Percentiles rank a stretch among this genome's conserved stretches.
Evolutionary conservation across 371 early-diverging fungal species (phyloP).

Genomic region (Rhizopus sp.): DNA sequence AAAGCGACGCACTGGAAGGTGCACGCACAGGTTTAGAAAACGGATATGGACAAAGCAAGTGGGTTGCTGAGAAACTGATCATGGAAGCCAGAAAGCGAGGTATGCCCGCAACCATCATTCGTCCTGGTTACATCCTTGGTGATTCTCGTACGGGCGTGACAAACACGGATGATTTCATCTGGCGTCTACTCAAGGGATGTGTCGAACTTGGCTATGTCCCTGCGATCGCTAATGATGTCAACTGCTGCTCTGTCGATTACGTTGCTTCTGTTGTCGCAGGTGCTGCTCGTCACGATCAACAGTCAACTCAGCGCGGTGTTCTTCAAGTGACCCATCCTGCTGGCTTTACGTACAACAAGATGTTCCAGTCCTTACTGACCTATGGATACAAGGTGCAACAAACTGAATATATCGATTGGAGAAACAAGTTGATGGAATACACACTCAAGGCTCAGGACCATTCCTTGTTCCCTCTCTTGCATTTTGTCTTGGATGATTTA

Average conservation of each 20-base stretch:
- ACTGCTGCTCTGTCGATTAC: constrained; percentile 96
- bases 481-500: constrained; percentile 96
- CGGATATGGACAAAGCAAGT: constrained; percentile 98
- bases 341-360: constrained; percentile 85
- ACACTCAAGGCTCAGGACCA: constrained; percentile 81
- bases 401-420: constrained; percentile 93
- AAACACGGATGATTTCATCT: constrained; percentile 97
- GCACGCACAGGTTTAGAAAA: constrained; percentile 78
- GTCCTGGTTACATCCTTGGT: constrained; percentile 97
- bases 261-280: constrained; percentile 82
- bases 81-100: constrained; percentile 81
- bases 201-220: constrained; percentile 88
- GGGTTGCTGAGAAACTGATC: constrained; percentile 95
- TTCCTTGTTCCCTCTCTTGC: constrained; percentile 93
- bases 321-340: constrained; percentile 88
- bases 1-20: constrained; percentile 88
- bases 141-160: constrained; percentile 87
- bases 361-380: constrained; percentile 69
- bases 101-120: constrained; percentile 86
- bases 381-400: constrained; percentile 74
- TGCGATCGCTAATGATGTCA: constrained; percentile 89
- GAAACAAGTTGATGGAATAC: constrained; percentile 85
- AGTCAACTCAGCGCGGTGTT: constrained; percentile 62
- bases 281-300: constrained; percentile 62
- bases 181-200: constrained; percentile 97